Percentiles rank a stretch among this genome's conserved stretches.
Conservation (phyloP, 129 eudicot species). For the Pittosporum tobira region DNA sequence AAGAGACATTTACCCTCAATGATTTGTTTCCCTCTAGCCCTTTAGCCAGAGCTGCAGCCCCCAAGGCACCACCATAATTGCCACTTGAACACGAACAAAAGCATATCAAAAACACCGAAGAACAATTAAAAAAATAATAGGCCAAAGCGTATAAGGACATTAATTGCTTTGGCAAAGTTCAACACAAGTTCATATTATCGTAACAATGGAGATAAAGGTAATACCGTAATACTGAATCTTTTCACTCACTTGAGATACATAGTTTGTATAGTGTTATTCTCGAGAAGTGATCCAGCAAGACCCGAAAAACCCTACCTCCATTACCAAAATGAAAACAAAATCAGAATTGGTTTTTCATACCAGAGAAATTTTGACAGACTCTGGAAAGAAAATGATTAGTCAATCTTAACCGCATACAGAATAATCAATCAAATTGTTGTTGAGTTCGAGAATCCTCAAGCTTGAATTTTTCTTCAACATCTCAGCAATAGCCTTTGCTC, state of each 20-base stretch:
- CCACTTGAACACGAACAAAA: constrained; percentile 49
- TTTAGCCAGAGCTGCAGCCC: constrained; percentile 81
- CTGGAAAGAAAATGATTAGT: constrained; percentile 1
- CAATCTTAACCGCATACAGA: constrained; percentile 50
- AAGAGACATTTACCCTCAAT: constrained; percentile 51
- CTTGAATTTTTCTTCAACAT: constrained; percentile 85
- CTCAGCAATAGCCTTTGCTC: constrained; percentile 92
- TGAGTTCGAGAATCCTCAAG: constrained; percentile 71
- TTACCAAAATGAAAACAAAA: constrained; percentile 25
- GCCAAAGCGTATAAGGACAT: not conserved
- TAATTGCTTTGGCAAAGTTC: no score
- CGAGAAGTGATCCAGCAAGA: constrained; percentile 79
- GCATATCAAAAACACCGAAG: not conserved
- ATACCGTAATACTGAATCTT: constrained; percentile 3
- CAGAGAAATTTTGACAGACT: not conserved
- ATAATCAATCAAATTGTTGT: constrained; percentile 90
- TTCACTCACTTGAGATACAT: constrained; percentile 69
- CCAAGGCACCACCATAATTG: constrained; percentile 94
- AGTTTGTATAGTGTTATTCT: constrained; percentile 49
- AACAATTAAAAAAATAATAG: not conserved
- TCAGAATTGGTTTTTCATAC: constrained; percentile 9
- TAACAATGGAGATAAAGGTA: not conserved
- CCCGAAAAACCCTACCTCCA: constrained; percentile 95
- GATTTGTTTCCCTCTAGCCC: constrained; percentile 93
- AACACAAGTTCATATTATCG: not conserved